These are phyloP conservation scores for Gynochthodes officinalis DNA, from an alignment of 257 asterid genomes.

Conservation along the genomic window DNA sequence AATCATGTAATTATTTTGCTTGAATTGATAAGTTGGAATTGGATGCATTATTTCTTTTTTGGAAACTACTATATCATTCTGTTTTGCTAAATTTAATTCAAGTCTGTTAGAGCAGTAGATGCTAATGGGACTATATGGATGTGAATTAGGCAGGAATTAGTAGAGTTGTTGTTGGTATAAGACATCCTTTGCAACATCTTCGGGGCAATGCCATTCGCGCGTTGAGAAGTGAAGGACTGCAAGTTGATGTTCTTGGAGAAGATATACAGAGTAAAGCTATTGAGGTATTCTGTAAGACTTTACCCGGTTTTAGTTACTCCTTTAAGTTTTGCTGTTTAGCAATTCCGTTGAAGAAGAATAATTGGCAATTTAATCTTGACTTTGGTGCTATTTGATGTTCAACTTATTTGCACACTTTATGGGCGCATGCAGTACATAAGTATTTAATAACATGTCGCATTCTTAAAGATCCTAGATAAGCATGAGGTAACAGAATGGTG, in stretches of 20 bases:
- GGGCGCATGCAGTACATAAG: not conserved
- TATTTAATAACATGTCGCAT: not conserved
- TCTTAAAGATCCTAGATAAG: not conserved
- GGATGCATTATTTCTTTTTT: not conserved
- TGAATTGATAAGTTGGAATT: not conserved
- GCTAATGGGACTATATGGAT: constrained; percentile 22
- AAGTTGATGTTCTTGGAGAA: constrained; percentile 93
- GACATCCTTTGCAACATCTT: constrained; percentile 90
- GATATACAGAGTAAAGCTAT: constrained; percentile 60
- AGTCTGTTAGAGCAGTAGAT: constrained; percentile 11
- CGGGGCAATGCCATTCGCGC: constrained; percentile 88
- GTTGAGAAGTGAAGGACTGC: constrained; percentile 69
- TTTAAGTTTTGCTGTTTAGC: not conserved
- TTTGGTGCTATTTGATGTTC: not conserved
- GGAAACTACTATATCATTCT: not conserved
- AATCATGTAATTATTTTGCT: not conserved
- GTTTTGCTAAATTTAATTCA: not conserved
- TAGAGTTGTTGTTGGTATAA: constrained; percentile 90
- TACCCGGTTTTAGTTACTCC: not conserved
- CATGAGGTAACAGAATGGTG: not conserved
- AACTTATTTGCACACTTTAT: no score
- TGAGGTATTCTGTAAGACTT: constrained; percentile 45
- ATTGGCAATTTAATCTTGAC: not conserved
- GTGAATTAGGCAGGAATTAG: constrained; percentile 74
- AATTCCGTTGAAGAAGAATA: not conserved